A percentile compares a stretch with the other conserved stretches of the same genome.
Conservation (phyloP, 2,329 filamentous ascomycete genomes). For the Zymoseptoria brevis region DNA sequence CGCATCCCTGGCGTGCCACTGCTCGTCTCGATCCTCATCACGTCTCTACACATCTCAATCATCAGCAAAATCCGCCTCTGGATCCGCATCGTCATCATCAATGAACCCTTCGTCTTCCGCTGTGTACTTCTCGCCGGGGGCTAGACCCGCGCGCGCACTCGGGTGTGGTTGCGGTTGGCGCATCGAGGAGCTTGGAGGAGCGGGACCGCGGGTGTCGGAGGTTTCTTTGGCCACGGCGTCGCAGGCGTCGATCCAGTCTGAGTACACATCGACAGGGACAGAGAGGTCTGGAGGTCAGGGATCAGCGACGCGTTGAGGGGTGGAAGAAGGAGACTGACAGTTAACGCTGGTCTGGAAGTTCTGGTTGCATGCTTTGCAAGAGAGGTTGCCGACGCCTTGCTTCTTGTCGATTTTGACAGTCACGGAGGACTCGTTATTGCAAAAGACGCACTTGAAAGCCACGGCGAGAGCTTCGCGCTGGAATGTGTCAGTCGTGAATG, state of each 20-base stretch:
- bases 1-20: neutral
- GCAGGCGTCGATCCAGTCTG: slow-evolving; percentile 96
- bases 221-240: slow-evolving; percentile 60
- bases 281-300: slow-evolving; percentile 62
- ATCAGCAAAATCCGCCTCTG: slow-evolving; percentile 28
- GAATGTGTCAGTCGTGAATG: slow-evolving; percentile 3
- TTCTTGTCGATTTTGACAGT: slow-evolving; percentile 92
- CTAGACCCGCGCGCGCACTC: slow-evolving; percentile 14
- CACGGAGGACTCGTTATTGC: slow-evolving; percentile 93
- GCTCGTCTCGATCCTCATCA: neutral
- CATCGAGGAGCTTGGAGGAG: slow-evolving; percentile 2
- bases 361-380: slow-evolving; percentile 90
- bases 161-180: slow-evolving; percentile 6
- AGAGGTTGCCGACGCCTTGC: slow-evolving; percentile 70
- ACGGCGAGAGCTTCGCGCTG: slow-evolving; percentile 62
- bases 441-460: slow-evolving; percentile 94
- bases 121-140: slow-evolving; percentile 24
- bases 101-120: slow-evolving; percentile 30
- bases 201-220: slow-evolving; percentile 21
- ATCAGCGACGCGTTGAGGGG: slow-evolving; percentile 5
- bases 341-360: slow-evolving; percentile 89
- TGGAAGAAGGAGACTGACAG: too few species aligned
- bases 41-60: slow-evolving; percentile 2
- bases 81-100: slow-evolving; percentile 30
- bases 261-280: slow-evolving; percentile 88